Conservation (phyloP, 2,329 filamentous ascomycete species). For the Monosporascus sp. region DNA sequence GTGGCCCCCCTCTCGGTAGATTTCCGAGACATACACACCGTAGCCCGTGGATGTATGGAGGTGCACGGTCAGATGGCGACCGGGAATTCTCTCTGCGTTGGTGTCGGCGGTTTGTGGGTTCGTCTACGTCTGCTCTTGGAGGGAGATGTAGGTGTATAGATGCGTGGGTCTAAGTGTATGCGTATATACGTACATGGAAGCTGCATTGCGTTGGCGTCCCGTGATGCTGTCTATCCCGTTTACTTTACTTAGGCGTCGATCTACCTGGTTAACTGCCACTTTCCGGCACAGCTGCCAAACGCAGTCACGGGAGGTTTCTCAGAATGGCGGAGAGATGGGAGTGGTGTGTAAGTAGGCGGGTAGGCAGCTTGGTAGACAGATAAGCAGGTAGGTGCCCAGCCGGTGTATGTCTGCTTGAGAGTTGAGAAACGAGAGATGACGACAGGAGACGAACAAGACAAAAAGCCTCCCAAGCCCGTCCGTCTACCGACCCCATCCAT, state of each 20-base stretch:
- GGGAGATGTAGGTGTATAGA: not conserved
- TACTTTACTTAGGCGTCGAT: not conserved
- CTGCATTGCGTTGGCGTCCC: not conserved
- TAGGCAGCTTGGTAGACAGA: not conserved
- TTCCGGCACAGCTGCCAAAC: not conserved
- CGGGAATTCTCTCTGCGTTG: conserved; percentile 1
- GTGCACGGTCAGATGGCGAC: too few relatives aligned
- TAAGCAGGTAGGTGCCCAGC: not conserved
- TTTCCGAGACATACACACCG: conserved; percentile 33
- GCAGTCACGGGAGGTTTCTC: not conserved
- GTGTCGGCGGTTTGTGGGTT: too few relatives aligned
- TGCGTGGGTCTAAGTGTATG: not conserved
- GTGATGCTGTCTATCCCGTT: not conserved
- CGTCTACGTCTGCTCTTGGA: not conserved
- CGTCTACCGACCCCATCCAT: not conserved
- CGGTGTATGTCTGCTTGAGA: not conserved
- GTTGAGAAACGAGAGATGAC: not conserved
- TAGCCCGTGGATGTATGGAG: not conserved
- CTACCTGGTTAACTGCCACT: not conserved
- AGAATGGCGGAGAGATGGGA: too few relatives aligned
- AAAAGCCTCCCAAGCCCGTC: not conserved
- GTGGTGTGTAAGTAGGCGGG: not conserved
- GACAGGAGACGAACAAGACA: not conserved
- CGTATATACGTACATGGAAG: not conserved
- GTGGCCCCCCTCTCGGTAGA: conserved; percentile 23